Conservation (phyloP, 139 green algal species). For the Closterium sp. region DNA sequence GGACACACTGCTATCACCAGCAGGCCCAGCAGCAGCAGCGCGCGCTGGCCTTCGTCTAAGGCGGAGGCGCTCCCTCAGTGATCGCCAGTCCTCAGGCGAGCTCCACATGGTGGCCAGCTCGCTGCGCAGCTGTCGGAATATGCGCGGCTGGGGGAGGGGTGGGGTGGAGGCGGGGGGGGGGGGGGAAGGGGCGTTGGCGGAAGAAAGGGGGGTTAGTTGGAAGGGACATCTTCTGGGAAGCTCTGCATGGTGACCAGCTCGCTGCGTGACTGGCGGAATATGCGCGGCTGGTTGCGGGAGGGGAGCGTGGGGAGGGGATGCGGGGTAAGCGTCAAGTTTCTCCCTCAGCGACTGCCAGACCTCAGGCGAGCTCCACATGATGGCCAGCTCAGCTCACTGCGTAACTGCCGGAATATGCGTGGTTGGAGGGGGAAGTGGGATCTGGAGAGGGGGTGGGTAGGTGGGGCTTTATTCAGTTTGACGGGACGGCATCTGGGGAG, state of each 20-base stretch:
- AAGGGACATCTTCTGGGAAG: neutral
- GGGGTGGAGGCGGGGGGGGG: neutral
- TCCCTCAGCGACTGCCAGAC: neutral
- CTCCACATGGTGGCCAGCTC: slow-evolving; percentile 39
- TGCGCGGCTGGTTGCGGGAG: neutral
- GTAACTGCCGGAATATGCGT: slow-evolving; percentile 7
- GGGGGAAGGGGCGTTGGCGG: no score
- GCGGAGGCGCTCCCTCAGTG: neutral
- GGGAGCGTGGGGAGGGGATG: no score
- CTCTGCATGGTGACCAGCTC: slow-evolving; percentile 29
- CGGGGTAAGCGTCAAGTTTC: no score
- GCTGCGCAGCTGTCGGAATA: slow-evolving; percentile 11
- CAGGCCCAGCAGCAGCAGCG: neutral
- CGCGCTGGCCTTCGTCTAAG: neutral
- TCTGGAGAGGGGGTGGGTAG: no score
- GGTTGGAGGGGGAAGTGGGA: neutral
- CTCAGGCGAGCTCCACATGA: slow-evolving; percentile 3
- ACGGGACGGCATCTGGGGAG: neutral
- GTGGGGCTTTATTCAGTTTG: no score
- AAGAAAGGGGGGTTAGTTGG: no score
- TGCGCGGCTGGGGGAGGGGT: neutral
- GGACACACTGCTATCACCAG: neutral
- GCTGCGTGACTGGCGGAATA: slow-evolving; percentile 3
- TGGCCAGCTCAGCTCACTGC: slow-evolving; percentile 5
- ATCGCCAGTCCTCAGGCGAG: slow-evolving; percentile 9